Evolutionary conservation across 345 rosid genomes (phyloP).

Genomic region (Bruguiera gymnorhiza): DNA sequence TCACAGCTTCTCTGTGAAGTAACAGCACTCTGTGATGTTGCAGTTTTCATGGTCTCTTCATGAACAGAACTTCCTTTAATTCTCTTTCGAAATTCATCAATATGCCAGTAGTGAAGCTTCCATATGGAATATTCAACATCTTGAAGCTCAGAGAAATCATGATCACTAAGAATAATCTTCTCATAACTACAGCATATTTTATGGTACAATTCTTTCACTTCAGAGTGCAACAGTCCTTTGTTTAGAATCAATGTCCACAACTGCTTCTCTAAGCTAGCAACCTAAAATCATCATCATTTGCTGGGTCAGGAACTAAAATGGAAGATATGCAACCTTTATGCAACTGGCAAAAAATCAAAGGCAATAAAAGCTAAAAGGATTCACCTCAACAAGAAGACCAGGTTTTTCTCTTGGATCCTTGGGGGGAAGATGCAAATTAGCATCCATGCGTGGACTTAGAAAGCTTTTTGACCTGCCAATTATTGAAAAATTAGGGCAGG

Average conservation of each 20-base stretch:
- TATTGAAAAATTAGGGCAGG: background rate
- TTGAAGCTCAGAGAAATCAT: constrained; percentile 55
- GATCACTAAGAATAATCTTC: constrained; percentile 48
- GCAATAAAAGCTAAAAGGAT: constrained; percentile 14
- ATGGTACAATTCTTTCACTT: constrained; percentile 53
- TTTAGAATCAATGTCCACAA: constrained; percentile 50
- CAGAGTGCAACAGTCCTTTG: constrained; percentile 51
- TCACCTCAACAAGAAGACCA: constrained; percentile 53
- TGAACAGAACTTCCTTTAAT: constrained; percentile 40
- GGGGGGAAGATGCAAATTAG: constrained; percentile 21
- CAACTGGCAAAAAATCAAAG: constrained; percentile 7
- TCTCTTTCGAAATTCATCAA: constrained; percentile 82
- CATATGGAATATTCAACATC: constrained; percentile 80
- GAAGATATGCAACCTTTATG: constrained; percentile 1
- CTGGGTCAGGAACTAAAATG: constrained; percentile 14
- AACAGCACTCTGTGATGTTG: constrained; percentile 19
- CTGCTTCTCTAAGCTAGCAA: constrained; percentile 60
- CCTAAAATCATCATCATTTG: constrained; percentile 40
- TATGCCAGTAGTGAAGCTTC: constrained; percentile 83
- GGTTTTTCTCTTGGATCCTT: constrained; percentile 46
- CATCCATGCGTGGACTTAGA: constrained; percentile 30
- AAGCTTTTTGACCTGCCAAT: constrained; percentile 18
- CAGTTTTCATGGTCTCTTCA: constrained; percentile 17
- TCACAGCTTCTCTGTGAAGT: constrained; percentile 21
- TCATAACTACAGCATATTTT: constrained; percentile 64